These are phyloP conservation scores for Nannizziopsis barbatae DNA, from an alignment of 2,329 filamentous ascomycete genomes.

Conservation along the genomic window DNA sequence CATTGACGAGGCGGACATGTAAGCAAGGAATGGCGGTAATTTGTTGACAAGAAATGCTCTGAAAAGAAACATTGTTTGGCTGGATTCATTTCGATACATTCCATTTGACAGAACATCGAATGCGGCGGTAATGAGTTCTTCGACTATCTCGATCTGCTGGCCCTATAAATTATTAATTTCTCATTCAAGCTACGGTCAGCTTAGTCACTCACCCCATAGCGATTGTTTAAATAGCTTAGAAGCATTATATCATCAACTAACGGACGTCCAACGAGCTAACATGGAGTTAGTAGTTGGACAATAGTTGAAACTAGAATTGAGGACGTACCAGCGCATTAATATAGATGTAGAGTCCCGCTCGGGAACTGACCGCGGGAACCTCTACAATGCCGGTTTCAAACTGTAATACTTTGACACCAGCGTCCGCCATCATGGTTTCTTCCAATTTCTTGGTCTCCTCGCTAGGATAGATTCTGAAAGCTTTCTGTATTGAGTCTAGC, in stretches of 20 bases:
- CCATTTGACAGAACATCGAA: conserved; percentile 86
- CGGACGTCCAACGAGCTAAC: conserved; percentile 66
- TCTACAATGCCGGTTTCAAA: conserved; percentile 49
- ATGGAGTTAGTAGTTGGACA: conserved; percentile 23
- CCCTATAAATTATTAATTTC: conserved; percentile 39
- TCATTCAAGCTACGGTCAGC: background rate
- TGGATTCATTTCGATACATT: conserved; percentile 57
- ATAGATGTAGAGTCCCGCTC: conserved; percentile 75
- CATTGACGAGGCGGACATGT: conserved; percentile 48
- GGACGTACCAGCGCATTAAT: conserved; percentile 62
- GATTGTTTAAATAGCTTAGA: conserved; percentile 68
- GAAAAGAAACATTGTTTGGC: conserved; percentile 56
- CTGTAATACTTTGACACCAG: conserved; percentile 40
- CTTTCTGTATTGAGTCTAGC: conserved; percentile 33
- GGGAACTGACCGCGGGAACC: conserved; percentile 59
- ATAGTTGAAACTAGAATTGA: background rate
- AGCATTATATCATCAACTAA: conserved; percentile 70
- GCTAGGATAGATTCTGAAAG: conserved; percentile 33
- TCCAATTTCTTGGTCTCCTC: conserved; percentile 34
- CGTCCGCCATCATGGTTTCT: conserved; percentile 32
- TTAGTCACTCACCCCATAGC: conserved; percentile 57
- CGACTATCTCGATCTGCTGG: conserved; percentile 63
- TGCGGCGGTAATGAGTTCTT: conserved; percentile 74
- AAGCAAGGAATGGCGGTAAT: conserved; percentile 50
- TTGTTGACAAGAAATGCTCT: conserved; percentile 78